A percentile compares a stretch with the other conserved stretches of the same genome.
These are phyloP conservation scores for Geotrichum histeridarum DNA, from an alignment of 1,139 yeast genomes.

Conservation along the genomic window DNA sequence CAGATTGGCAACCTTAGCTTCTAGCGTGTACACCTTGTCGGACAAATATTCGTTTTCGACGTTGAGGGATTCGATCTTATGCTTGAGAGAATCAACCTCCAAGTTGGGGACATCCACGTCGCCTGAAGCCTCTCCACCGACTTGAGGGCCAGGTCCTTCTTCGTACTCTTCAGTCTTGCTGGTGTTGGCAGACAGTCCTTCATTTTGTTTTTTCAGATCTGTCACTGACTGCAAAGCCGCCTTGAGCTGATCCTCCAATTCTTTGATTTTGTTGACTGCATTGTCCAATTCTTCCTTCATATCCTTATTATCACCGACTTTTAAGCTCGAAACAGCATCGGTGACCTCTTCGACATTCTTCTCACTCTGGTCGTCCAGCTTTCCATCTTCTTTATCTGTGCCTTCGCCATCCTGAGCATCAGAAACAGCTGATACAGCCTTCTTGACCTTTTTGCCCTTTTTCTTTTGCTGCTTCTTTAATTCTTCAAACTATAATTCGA, in stretches of 20 bases:
- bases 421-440: slow-evolving; percentile 18
- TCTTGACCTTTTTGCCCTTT: slow-evolving; percentile 43
- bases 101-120: slow-evolving; percentile 7
- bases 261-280: slow-evolving; percentile 15
- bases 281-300: slow-evolving; percentile 9
- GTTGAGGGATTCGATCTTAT: slow-evolving; percentile 26
- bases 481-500: slow-evolving; percentile 45
- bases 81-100: slow-evolving; percentile 12
- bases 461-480: slow-evolving; percentile 53
- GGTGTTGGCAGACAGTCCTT: slow-evolving; percentile 13
- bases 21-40: slow-evolving; percentile 37
- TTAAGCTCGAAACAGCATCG: slow-evolving; percentile 6
- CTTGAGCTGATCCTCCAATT: slow-evolving; percentile 4
- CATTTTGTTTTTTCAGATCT: slow-evolving; percentile 2
- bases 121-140: slow-evolving; percentile 12
- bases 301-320: background rate
- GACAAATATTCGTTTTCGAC: slow-evolving; percentile 28
- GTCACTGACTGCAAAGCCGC: slow-evolving; percentile 9
- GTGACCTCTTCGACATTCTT: background rate
- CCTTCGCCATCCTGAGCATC: slow-evolving; percentile 11
- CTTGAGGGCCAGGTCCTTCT: slow-evolving; percentile 14
- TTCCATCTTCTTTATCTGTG: slow-evolving; percentile 15
- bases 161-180: slow-evolving; percentile 1
- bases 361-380: slow-evolving; percentile 7
- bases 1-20: slow-evolving; percentile 40